A percentile compares a stretch with the other conserved stretches of the same genome.
These are phyloP conservation scores for Penstemon davidsonii DNA, from an alignment of 257 asterid genomes.

Conservation along the genomic window DNA sequence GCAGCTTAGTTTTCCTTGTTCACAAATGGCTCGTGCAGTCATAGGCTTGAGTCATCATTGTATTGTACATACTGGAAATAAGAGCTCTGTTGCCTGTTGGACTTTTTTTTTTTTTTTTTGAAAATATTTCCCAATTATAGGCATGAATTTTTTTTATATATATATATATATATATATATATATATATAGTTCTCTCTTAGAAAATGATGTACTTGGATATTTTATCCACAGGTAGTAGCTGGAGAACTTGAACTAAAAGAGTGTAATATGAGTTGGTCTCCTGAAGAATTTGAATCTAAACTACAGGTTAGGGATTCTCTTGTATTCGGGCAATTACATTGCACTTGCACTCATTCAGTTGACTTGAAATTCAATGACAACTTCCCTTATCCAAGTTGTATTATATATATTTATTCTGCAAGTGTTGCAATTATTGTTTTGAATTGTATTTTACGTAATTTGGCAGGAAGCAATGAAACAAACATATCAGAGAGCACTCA, in stretches of 20 bases:
- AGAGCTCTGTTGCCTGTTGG: not conserved
- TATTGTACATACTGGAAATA: not conserved
- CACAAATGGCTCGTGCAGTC: not conserved
- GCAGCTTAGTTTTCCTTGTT: not conserved
- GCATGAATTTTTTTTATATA: not conserved
- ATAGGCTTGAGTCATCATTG: not conserved
- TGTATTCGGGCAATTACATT: slow-evolving; percentile 9
- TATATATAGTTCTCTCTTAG: not conserved
- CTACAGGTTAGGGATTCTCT: slow-evolving; percentile 54
- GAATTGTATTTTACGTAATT: slow-evolving; percentile 13
- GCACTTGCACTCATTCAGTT: not conserved
- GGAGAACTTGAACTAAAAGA: slow-evolving; percentile 96
- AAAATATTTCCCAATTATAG: too few species aligned
- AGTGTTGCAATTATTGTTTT: slow-evolving; percentile 10
- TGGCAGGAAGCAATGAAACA: slow-evolving; percentile 96
- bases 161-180: too few species aligned
- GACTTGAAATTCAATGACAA: not conserved
- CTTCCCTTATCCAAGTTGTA: not conserved
- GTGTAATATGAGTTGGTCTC: slow-evolving; percentile 88
- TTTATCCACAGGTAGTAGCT: slow-evolving; percentile 72
- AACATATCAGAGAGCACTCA: slow-evolving; percentile 78
- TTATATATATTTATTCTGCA: slow-evolving; percentile 6
- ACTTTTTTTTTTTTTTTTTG: not conserved
- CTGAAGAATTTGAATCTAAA: slow-evolving; percentile 95
- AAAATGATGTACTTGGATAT: slow-evolving; percentile 7